phyloP scores from a whole-genome alignment of 2,329 filamentous ascomycete species.

The Penicillium nordicum region DNA sequence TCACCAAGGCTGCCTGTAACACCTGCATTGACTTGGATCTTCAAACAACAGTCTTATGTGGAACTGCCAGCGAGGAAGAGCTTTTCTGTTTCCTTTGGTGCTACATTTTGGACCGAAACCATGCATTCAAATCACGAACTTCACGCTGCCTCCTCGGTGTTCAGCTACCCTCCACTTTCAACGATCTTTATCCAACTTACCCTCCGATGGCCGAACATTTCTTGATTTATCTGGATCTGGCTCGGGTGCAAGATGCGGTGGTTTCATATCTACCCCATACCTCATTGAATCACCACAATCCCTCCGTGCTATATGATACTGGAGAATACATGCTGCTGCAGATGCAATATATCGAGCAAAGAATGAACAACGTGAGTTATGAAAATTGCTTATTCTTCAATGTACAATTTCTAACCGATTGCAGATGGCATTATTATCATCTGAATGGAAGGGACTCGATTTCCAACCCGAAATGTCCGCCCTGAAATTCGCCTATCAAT shows the following conservation, averaged over 20 bases:
- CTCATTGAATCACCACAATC: neutral
- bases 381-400: neutral
- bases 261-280: constrained; percentile 11
- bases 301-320: neutral
- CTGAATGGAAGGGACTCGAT: constrained; percentile 20
- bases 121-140: constrained; percentile 20
- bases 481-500: constrained; percentile 21
- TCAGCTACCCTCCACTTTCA: neutral
- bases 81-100: constrained; percentile 24
- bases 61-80: constrained; percentile 14
- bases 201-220: constrained; percentile 11
- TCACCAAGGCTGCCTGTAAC: constrained; percentile 20
- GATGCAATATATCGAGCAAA: constrained; percentile 14
- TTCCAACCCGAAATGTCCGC: constrained; percentile 17
- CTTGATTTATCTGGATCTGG: constrained; percentile 17
- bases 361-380: constrained; percentile 11
- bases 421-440: constrained; percentile 13
- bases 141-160: constrained; percentile 7
- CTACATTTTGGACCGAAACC: constrained; percentile 23
- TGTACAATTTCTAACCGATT: neutral
- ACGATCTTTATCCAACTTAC: neutral
- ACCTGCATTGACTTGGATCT: constrained; percentile 19
- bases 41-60: neutral
- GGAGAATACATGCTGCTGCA: constrained; percentile 5
- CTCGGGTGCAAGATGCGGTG: constrained; percentile 19